phyloP scores from a whole-genome alignment of 768 basidiomycete genomes.

The Phylloporus arenicola region DNA sequence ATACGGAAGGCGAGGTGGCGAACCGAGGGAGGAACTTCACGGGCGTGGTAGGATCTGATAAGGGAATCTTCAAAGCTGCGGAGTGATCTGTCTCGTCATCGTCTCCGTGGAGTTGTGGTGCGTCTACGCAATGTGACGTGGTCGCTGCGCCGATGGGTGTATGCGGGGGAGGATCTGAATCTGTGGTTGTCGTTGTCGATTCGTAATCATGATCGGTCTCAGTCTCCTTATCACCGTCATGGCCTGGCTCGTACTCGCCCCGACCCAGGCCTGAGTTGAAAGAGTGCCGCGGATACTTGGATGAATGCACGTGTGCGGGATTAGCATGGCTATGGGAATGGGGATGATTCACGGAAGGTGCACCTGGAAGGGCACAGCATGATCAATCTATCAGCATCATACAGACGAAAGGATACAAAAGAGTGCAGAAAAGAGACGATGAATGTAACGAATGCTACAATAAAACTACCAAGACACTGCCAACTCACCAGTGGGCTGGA shows the following conservation, averaged over 20 bases:
- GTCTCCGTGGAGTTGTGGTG: slow-evolving; percentile 11
- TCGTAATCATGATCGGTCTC: slow-evolving; percentile 25
- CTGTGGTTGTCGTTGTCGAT: slow-evolving; percentile 24
- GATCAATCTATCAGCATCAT: slow-evolving; percentile 7
- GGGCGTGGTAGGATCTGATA: slow-evolving; percentile 15
- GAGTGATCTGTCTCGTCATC: slow-evolving; percentile 6
- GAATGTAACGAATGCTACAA: not conserved
- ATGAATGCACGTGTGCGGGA: not conserved
- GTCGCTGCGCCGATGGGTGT: slow-evolving; percentile 18
- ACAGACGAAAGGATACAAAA: not conserved
- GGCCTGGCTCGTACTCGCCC: slow-evolving; percentile 4
- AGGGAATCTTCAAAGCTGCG: not conserved
- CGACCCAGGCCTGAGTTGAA: slow-evolving; percentile 1
- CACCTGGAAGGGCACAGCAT: slow-evolving; percentile 10
- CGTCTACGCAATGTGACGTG: slow-evolving; percentile 3
- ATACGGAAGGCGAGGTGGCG: slow-evolving; percentile 4
- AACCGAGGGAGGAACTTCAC: slow-evolving; percentile 12
- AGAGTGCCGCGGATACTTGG: slow-evolving; percentile 1
- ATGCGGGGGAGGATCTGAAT: slow-evolving; percentile 24
- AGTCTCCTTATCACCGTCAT: slow-evolving; percentile 17
- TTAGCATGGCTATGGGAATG: slow-evolving; percentile 3
- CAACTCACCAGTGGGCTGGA: slow-evolving; percentile 18
- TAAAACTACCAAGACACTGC: not conserved
- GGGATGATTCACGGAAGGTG: slow-evolving; percentile 6
- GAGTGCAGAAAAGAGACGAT: not conserved